Evolutionary conservation across 306 rosid genomes (phyloP).

Genomic region (Carpinus fangiana): DNA sequence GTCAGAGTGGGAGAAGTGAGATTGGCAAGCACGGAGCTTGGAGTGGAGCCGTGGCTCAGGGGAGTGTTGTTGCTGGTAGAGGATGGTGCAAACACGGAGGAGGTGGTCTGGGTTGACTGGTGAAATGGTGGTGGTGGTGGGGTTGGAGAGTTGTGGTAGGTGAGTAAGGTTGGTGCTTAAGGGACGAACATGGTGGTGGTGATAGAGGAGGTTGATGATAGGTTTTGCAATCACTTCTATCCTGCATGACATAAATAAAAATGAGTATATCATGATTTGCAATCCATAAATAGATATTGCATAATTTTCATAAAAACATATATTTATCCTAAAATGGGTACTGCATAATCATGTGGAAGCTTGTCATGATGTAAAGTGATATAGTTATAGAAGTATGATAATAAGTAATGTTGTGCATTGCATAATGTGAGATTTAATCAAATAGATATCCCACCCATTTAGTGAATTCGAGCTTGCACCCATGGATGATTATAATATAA

Average conservation of each 20-base stretch:
- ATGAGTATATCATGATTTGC: too few species aligned
- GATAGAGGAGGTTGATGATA: slow-evolving; percentile 5
- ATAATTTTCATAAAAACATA: too few species aligned
- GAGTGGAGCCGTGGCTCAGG: slow-evolving; percentile 61
- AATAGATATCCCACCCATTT: too few species aligned
- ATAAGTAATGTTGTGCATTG: too few species aligned
- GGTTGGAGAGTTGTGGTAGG: slow-evolving; percentile 5
- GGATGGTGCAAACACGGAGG: slow-evolving; percentile 68
- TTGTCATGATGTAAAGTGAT: too few species aligned
- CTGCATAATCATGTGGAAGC: too few species aligned
- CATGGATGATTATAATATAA: too few species aligned
- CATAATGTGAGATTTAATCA: too few species aligned
- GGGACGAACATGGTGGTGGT: slow-evolving; percentile 22
- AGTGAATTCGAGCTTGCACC: too few species aligned
- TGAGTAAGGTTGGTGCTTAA: slow-evolving; percentile 21
- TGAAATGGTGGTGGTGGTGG: not conserved
- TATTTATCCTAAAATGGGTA: too few species aligned
- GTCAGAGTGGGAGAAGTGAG: not conserved
- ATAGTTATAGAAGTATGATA: too few species aligned
- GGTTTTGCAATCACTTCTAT: not conserved
- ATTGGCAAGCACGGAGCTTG: slow-evolving; percentile 49
- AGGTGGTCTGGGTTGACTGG: slow-evolving; percentile 56
- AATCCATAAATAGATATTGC: too few species aligned
- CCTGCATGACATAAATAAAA: not conserved
- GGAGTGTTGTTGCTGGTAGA: slow-evolving; percentile 76